Evolutionary conservation across 176 grass and related monocot genomes (phyloP).

Genomic region (Cenchrus fungigraminus): DNA sequence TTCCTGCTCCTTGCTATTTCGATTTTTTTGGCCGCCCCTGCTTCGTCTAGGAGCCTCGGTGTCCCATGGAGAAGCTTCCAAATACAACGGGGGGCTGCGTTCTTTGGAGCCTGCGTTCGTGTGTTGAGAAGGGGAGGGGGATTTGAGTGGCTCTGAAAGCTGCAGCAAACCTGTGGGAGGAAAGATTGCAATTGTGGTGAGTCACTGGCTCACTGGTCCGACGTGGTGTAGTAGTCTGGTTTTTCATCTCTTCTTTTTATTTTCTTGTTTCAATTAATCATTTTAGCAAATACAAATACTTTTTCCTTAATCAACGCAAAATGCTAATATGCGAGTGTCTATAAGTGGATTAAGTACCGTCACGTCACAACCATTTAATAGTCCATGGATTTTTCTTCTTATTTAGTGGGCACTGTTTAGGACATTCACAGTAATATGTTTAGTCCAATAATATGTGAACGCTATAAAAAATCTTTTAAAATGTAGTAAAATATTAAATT

Average conservation of each 20-base stretch:
- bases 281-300: neutral
- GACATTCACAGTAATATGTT: too few relatives aligned
- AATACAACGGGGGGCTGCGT: slow-evolving; percentile 30
- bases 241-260: slow-evolving; percentile 9
- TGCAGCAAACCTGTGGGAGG: slow-evolving; percentile 44
- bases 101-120: slow-evolving; percentile 34
- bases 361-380: too few relatives aligned
- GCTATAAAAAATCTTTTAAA: too few relatives aligned
- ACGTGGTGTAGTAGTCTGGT: neutral
- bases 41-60: slow-evolving; percentile 25
- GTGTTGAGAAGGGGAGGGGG: slow-evolving; percentile 27
- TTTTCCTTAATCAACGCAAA: neutral
- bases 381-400: too few relatives aligned
- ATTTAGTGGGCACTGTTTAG: too few relatives aligned
- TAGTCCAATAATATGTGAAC: too few relatives aligned
- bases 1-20: slow-evolving; percentile 1
- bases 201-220: neutral
- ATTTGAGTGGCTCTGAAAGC: slow-evolving; percentile 63
- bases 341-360: too few relatives aligned
- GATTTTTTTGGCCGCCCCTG: slow-evolving; percentile 21
- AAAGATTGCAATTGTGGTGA: neutral
- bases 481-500: too few relatives aligned
- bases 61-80: slow-evolving; percentile 52
- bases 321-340: neutral
- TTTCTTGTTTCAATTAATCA: neutral